Evolutionary conservation across 257 asterid species (phyloP), one percentile per base, ranked within the genome.

Genomic region (Jacaranda copaia): DNA sequence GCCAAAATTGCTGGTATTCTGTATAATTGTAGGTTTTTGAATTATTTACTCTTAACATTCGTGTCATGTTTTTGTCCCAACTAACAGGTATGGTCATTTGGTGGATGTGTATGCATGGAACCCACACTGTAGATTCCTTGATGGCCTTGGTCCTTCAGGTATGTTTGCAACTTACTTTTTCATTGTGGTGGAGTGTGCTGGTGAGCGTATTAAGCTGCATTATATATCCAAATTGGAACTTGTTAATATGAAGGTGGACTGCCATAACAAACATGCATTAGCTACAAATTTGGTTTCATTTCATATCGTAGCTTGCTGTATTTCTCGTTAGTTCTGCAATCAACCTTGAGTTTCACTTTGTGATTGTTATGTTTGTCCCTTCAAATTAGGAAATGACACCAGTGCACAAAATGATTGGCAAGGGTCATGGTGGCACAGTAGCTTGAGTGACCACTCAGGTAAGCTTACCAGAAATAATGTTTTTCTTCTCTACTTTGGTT

Each of bases 351-450:
- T 53, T 53, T 42, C 46, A 4, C 46, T 42, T 42, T 68, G 5
- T 53, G 69, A 72, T 25, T 16, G 59, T 20, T 58, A 51, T 77
- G 76, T 63, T 63, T 46, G 67, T 78, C 79, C 20, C 63, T 77
- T 70, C 61, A 45, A 69, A 51, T 38, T 68, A 89, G 90, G 82
- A 36, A 87, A 87, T 65, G 92, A 87, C 67, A 79, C 89, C 43
- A 77, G 60, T 48, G 94, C 89, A 58, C 91, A 80, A 42, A 89
- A 89, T 82, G 89, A 89, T 73, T 89, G 94, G 94, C 87, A 72
- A 78, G 94, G 94, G 52, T 83, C 89, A 36, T 89, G 94, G 94
- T 89, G 94, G 94, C 92, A 89, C 79, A 87, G 82, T 57, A 85
- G 90, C 82, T 84, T 87, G 81, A 81, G 76, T 25, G 84, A 70